Evolutionary conservation across 345 rosid species (phyloP), one percentile per base, ranked within the genome.

Genomic region (Conringia planisiliqua): DNA sequence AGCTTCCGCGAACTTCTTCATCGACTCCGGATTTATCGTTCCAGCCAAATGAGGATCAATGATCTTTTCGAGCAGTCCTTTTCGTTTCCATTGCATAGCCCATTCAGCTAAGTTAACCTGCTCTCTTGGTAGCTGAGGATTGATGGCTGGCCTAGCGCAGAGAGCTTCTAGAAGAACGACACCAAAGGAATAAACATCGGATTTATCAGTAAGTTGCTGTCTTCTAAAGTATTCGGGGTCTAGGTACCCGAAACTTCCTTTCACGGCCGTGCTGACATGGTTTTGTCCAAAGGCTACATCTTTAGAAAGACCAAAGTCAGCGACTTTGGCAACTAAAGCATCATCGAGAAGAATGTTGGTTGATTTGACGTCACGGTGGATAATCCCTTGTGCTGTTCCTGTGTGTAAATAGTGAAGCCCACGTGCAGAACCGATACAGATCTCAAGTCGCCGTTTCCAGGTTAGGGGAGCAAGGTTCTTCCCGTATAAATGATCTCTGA

Each of bases 311-410:
- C 96, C 96, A 51, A 90, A 90, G 70, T 90, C 96, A 4, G 96
- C 85, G 4, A 90, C 96, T 62, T 90, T 90, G 33, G 96, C 96
- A 27, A 90, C 93, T 35, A 88, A 90, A 44, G 83, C 82, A 35
- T 88, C 91, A 3, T 90, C 96, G 2, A 90, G 94, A 62, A 90
- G 71, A 61, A 90, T 90, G 68, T 90, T 90, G 30, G 96, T 90
- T 20, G 89, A 87, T 80, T 90, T 90, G 14, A 90, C 96, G 63
- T 90, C 96, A 2, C 96, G 89, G 68, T 90, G 96, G 66, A 90
- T 90, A 72, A 90, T 90, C 35, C 96, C 96, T 70, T 90, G 96
- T 32, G 96, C 91, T n/a, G 96, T 88, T 13, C 96, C 96, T 0
- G 96, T 90, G 78, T 90, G 96, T 35, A 90, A 74, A 78, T 90